Evolutionary conservation across 108 stramenopile genomes (phyloP).

Genomic region (Mayamaea pseudoterrestris): DNA sequence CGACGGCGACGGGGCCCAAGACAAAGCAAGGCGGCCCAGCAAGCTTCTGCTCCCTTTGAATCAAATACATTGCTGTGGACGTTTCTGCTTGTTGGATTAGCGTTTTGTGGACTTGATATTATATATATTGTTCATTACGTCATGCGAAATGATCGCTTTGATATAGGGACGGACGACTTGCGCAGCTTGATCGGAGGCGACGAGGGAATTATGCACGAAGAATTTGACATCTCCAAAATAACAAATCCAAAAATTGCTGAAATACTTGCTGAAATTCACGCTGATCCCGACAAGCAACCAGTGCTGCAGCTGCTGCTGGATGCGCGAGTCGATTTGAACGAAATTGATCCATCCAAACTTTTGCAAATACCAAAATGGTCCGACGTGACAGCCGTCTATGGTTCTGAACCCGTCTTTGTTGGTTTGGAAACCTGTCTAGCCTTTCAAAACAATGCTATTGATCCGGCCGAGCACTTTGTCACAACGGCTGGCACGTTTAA

Average conservation of each 20-base stretch:
- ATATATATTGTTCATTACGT: background rate
- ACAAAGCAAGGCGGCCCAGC: too few relatives aligned
- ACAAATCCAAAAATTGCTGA: background rate
- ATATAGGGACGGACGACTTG: background rate
- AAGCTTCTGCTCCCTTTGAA: too few relatives aligned
- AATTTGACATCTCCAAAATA: background rate
- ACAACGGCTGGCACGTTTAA: slow-evolving; percentile 60
- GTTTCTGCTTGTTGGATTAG: background rate
- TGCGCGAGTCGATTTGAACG: slow-evolving; percentile 1
- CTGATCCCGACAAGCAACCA: background rate
- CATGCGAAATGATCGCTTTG: background rate
- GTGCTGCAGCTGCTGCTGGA: slow-evolving; percentile 1
- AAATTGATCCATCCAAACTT: background rate
- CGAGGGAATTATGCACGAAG: background rate
- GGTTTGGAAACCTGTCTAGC: slow-evolving; percentile 12
- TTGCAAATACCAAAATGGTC: slow-evolving; percentile 25
- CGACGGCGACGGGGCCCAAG: too few relatives aligned
- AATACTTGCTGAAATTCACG: background rate
- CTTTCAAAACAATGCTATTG: slow-evolving; percentile 8
- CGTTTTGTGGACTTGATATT: background rate
- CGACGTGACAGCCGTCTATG: slow-evolving; percentile 38
- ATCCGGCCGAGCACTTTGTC: slow-evolving; percentile 1
- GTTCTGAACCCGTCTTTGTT: slow-evolving; percentile 15
- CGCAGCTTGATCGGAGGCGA: background rate
- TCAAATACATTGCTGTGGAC: too few relatives aligned